Conservation (phyloP, 768 basidiomycete genomes). For the Rhodotorula kratochvilovae region DNA sequence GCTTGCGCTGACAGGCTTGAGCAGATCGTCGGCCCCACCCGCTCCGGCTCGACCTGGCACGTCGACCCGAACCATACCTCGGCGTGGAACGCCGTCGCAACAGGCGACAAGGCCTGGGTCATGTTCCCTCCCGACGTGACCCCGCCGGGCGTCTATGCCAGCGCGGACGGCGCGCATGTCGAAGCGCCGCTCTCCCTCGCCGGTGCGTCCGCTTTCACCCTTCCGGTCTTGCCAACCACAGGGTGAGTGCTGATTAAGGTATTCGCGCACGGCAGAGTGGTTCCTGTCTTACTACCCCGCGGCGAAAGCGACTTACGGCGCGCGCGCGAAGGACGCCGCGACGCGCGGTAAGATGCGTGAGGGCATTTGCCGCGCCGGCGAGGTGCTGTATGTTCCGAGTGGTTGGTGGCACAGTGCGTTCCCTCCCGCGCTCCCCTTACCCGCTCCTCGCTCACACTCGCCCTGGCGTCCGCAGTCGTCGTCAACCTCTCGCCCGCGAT, state of each 20-base stretch:
- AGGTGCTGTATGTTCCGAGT: constrained; percentile 44
- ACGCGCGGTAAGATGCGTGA: constrained; percentile 41
- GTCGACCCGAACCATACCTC: constrained; percentile 37
- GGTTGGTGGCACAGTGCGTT: constrained; percentile 45
- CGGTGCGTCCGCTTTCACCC: constrained; percentile 12
- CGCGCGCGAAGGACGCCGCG: constrained; percentile 14
- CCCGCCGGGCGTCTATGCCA: constrained; percentile 44
- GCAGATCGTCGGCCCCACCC: constrained; percentile 43
- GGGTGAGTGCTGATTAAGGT: no score
- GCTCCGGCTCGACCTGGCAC: constrained; percentile 44
- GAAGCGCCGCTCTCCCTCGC: constrained; percentile 31
- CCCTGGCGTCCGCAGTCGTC: constrained; percentile 35
- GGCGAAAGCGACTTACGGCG: no score
- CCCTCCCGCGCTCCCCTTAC: neutral
- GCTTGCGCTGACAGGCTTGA: neutral
- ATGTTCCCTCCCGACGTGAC: constrained; percentile 42
- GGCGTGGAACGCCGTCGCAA: constrained; percentile 43
- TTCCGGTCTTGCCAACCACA: no score
- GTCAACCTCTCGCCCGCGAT: constrained; percentile 43
- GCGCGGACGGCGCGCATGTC: constrained; percentile 31
- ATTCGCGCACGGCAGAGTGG: no score
- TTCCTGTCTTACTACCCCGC: no score
- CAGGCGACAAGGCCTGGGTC: constrained; percentile 42
- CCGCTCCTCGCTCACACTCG: neutral
- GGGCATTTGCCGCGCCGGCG: constrained; percentile 43